Base-by-base conservation (phyloP, 441 rosid species). In the Pelargonium myrrhifolium region DNA sequence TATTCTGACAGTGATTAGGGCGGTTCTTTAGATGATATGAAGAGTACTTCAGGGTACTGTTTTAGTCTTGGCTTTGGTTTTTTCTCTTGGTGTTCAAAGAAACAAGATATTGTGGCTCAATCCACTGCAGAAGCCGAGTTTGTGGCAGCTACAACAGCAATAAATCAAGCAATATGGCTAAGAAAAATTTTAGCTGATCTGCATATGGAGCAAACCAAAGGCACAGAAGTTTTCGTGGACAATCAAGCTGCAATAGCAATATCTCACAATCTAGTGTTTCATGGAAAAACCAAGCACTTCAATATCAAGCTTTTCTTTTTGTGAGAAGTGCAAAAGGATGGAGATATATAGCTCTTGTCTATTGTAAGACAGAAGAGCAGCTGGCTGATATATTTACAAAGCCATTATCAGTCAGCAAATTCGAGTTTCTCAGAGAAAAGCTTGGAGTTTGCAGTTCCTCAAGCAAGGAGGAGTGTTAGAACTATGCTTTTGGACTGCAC, bases 151-250 rank as follows among this genome's bases (percentile, higher is more conserved):
- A 56, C 62, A 0, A 24, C 62, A n/a, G n/a, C 40, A 3, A 17
- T 9, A n/a, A 66, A 66, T 4, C 62, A 40, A 58, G 53, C 3
- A 2, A 1, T 69, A 5, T 69, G 67, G 67, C 6, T 62, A 3
- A 62, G 10, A 26, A 69, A 69, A 14, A 42, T 28, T 10, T 0
- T 3, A 3, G 5, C 14, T 17, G 58, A 60, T 68, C 1, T 68
- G 7, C 49, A 56, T 7, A 31, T 67, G 9, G 43, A 31, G 7
- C 64, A 67, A 20, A 24, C 31, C 17, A 31, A 56, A 11, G 12
- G 0, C 15, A 67, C 35, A 9, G n/a, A 53, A 24, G 5, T 67
- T 26, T 31, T 15, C 55, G 47, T 53, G 9, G 15, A 53, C 49
- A 53, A 67, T 4, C 10, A 67, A 10, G 53, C 53, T 2, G 53